phyloP scores from a whole-genome alignment of 2,329 filamentous ascomycete genomes.

The Aspergillus sp. region DNA sequence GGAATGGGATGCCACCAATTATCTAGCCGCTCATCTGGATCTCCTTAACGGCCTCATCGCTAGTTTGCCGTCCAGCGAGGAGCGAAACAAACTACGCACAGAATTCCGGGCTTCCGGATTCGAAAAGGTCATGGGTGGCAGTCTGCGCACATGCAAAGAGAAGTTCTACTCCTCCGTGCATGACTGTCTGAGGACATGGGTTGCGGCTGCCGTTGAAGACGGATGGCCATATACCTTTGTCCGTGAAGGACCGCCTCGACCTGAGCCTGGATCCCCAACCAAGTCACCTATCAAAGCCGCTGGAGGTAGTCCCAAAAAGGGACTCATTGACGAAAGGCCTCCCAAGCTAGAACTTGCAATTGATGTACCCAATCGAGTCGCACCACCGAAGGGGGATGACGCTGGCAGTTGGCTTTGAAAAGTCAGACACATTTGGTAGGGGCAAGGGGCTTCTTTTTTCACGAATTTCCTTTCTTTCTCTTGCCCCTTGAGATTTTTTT shows the following conservation, averaged over 20 bases:
- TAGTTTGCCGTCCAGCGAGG: slow-evolving; percentile 63
- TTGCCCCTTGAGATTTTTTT: slow-evolving; percentile 8
- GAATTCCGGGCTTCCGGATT: slow-evolving; percentile 80
- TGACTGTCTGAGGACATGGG: slow-evolving; percentile 83
- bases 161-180: slow-evolving; percentile 95
- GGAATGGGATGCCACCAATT: slow-evolving; percentile 98
- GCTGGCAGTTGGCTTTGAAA: slow-evolving; percentile 34
- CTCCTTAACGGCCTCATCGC: slow-evolving; percentile 87
- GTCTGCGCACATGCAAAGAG: slow-evolving; percentile 87
- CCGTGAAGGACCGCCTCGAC: slow-evolving; percentile 47
- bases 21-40: slow-evolving; percentile 86
- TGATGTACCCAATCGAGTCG: slow-evolving; percentile 19
- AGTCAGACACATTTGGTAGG: neutral
- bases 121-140: slow-evolving; percentile 83
- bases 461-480: slow-evolving; percentile 5
- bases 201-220: slow-evolving; percentile 79
- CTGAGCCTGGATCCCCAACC: slow-evolving; percentile 31
- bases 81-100: slow-evolving; percentile 73
- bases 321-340: slow-evolving; percentile 43
- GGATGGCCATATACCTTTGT: slow-evolving; percentile 82
- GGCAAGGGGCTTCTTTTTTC: neutral
- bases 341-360: slow-evolving; percentile 55
- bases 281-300: slow-evolving; percentile 46
- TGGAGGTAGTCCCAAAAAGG: slow-evolving; percentile 40
- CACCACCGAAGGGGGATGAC: slow-evolving; percentile 21